These are phyloP conservation scores for Gaeumannomyces tritici DNA, from an alignment of 2,329 filamentous ascomycete species.

Conservation along the genomic window DNA sequence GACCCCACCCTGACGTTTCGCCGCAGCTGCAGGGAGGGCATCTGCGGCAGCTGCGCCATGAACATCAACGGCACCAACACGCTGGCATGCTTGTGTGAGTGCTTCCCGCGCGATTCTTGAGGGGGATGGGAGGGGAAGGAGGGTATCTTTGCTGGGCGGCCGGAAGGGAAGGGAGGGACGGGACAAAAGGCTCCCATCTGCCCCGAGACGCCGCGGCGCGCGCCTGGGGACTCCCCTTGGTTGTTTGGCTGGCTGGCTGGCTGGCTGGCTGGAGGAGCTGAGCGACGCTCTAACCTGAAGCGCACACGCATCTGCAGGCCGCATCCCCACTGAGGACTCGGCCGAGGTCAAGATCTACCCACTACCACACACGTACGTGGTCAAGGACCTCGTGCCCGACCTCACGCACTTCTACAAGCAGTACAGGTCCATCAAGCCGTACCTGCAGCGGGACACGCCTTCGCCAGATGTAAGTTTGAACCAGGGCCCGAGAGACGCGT, in stretches of 20 bases:
- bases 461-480: slow-evolving; percentile 75
- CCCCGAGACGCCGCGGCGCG: too few species aligned
- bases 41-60: slow-evolving; percentile 98
- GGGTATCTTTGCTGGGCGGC: too few species aligned
- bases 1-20: slow-evolving; percentile 96
- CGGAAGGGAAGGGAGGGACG: too few species aligned
- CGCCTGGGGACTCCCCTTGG: too few species aligned
- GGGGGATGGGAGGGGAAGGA: too few species aligned
- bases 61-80: slow-evolving; percentile 99
- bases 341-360: slow-evolving; percentile 93
- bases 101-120: too few species aligned
- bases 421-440: slow-evolving; percentile 99
- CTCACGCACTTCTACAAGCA: slow-evolving; percentile 99
- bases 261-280: not conserved
- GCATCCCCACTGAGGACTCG: slow-evolving; percentile 75
- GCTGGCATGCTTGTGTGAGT: slow-evolving; percentile 90
- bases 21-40: slow-evolving; percentile 92
- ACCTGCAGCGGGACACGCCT: slow-evolving; percentile 83
- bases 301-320: slow-evolving; percentile 47
- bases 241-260: too few species aligned
- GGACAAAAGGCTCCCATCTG: too few species aligned
- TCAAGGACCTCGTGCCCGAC: slow-evolving; percentile 97
- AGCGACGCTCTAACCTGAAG: slow-evolving; percentile 16
- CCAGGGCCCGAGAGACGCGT: too few species aligned
- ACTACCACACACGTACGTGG: slow-evolving; percentile 94